Conservation (phyloP, 2,329 filamentous ascomycete species). For the Beauveria sp. region DNA sequence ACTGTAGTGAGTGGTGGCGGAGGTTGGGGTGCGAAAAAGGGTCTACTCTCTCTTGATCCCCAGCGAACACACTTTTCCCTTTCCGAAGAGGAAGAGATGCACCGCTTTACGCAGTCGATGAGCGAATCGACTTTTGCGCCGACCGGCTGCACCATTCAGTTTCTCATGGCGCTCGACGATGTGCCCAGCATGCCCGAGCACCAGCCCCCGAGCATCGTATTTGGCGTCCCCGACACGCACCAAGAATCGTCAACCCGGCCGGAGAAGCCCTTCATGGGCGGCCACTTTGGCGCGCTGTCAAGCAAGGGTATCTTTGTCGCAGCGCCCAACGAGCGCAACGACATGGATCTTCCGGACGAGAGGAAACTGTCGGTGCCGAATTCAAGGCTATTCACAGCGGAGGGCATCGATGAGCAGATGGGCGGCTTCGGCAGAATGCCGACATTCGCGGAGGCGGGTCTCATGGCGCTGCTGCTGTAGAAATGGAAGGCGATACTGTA, state of each 20-base stretch:
- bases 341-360: slow-evolving; percentile 18
- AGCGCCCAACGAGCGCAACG: slow-evolving; percentile 10
- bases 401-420: slow-evolving; percentile 1
- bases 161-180: slow-evolving; percentile 41
- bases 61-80: slow-evolving; percentile 43
- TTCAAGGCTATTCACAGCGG: slow-evolving; percentile 21
- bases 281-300: slow-evolving; percentile 56
- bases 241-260: slow-evolving; percentile 6
- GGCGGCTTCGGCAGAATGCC: slow-evolving; percentile 5
- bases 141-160: slow-evolving; percentile 59
- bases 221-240: slow-evolving; percentile 24
- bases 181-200: slow-evolving; percentile 17
- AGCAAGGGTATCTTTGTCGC: slow-evolving; percentile 51
- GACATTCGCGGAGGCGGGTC: slow-evolving; percentile 6
- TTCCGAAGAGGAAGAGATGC: slow-evolving; percentile 42
- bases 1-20: slow-evolving; percentile 65
- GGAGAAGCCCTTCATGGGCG: slow-evolving; percentile 21
- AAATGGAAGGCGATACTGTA: neutral
- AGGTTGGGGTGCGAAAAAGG: slow-evolving; percentile 76
- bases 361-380: slow-evolving; percentile 29
- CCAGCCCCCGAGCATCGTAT: slow-evolving; percentile 19
- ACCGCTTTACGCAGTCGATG: slow-evolving; percentile 45
- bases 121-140: slow-evolving; percentile 44
- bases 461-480: slow-evolving; percentile 8
- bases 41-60: slow-evolving; percentile 70